Evolutionary conservation across 805 yeast genomes (phyloP).

Genomic region (Lachancea sp.): DNA sequence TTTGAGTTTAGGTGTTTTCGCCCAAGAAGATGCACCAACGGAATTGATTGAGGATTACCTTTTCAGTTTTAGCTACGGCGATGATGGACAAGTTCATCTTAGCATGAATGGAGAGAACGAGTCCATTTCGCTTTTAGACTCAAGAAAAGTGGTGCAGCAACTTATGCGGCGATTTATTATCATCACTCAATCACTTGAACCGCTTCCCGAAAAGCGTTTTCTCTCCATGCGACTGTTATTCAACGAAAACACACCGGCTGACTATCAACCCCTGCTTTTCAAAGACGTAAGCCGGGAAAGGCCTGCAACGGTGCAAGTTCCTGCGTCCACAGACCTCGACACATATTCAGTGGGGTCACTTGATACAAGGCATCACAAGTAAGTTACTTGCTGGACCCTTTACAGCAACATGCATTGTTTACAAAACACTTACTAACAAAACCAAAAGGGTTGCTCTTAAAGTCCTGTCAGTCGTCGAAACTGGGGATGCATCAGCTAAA

Average conservation of each 20-base stretch:
- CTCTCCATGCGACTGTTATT: constrained; percentile 45
- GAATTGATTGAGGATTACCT: constrained; percentile 45
- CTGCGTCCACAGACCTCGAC: constrained; percentile 16
- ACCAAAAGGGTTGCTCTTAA: constrained; percentile 19
- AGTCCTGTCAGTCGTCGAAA: constrained; percentile 25
- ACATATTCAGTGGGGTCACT: constrained; percentile 28
- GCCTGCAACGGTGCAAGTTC: constrained; percentile 32
- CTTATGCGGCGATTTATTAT: constrained; percentile 47
- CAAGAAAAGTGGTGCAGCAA: constrained; percentile 42
- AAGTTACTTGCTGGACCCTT: neutral
- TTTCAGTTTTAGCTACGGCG: constrained; percentile 42
- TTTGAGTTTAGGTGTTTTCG: constrained; percentile 40
- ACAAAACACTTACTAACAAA: neutral
- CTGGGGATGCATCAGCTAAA: neutral
- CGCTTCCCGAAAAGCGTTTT: constrained; percentile 42
- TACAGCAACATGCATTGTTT: neutral
- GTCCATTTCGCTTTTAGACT: constrained; percentile 29
- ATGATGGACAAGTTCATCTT: constrained; percentile 24
- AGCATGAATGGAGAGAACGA: constrained; percentile 18
- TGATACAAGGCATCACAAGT: constrained; percentile 30
- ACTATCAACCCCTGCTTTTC: constrained; percentile 45
- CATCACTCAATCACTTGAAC: constrained; percentile 47
- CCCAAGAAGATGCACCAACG: constrained; percentile 38
- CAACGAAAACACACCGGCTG: constrained; percentile 41
- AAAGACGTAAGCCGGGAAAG: constrained; percentile 37